Evolutionary conservation across 805 yeast species (phyloP).

Genomic region (Blastobotrys muscicola): DNA sequence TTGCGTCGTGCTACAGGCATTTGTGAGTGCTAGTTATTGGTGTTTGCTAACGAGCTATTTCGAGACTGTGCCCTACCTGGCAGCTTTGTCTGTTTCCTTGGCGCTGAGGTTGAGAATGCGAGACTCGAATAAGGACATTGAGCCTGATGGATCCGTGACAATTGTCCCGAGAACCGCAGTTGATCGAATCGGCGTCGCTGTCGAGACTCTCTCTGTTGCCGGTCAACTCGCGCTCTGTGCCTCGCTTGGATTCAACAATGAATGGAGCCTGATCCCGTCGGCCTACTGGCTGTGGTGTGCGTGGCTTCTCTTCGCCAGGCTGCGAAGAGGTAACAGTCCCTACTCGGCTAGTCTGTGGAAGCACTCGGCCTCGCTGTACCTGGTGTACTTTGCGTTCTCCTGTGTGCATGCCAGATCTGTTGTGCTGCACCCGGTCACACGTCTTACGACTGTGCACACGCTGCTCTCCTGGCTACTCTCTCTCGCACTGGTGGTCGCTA

Average conservation of each 20-base stretch:
- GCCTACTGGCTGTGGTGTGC: constrained; percentile 19
- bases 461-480: constrained; percentile 32
- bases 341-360: constrained; percentile 12
- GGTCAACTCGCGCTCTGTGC: constrained; percentile 16
- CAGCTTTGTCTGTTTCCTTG: too few species aligned
- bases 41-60: too few species aligned
- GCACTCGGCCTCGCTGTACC: constrained; percentile 14
- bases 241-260: constrained; percentile 4
- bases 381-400: constrained; percentile 12
- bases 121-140: not conserved
- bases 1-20: constrained; percentile 43
- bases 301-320: constrained; percentile 16
- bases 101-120: too few species aligned
- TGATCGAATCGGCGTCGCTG: constrained; percentile 18
- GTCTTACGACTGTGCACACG: constrained; percentile 7
- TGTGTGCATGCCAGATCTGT: constrained; percentile 16
- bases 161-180: constrained; percentile 20
- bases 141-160: constrained; percentile 11
- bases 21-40: constrained; percentile 21
- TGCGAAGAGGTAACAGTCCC: constrained; percentile 1
- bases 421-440: constrained; percentile 11
- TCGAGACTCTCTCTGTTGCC: constrained; percentile 19
- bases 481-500: constrained; percentile 35
- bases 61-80: too few species aligned
- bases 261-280: constrained; percentile 3